phyloP scores from a whole-genome alignment of 2,329 filamentous ascomycete species.

The Trichoderma sp. region DNA sequence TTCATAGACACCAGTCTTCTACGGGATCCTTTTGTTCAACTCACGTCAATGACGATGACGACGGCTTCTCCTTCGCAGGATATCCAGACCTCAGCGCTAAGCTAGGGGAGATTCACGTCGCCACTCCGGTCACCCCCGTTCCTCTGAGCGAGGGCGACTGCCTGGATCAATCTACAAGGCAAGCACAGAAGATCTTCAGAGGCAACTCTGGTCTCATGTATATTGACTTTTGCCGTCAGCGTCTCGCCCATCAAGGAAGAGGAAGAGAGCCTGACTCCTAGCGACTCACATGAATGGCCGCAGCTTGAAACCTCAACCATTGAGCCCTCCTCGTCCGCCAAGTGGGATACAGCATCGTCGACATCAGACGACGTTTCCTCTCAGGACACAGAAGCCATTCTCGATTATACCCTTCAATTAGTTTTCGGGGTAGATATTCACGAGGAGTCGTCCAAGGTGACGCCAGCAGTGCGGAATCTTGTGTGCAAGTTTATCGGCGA shows the following conservation, averaged over 20 bases:
- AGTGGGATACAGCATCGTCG: slow-evolving; percentile 25
- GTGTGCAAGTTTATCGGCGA: slow-evolving; percentile 35
- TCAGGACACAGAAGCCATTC: slow-evolving; percentile 35
- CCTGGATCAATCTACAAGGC: slow-evolving; percentile 12
- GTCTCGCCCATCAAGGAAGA: slow-evolving; percentile 20
- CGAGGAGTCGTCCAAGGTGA: slow-evolving; percentile 34
- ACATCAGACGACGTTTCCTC: slow-evolving; percentile 31
- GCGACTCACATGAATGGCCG: slow-evolving; percentile 20
- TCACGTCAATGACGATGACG: slow-evolving; percentile 38
- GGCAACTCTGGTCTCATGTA: not conserved
- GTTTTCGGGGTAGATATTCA: slow-evolving; percentile 39
- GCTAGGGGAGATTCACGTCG: slow-evolving; percentile 18
- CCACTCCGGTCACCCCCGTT: slow-evolving; percentile 14
- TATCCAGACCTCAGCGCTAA: slow-evolving; percentile 26
- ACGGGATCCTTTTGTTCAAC: slow-evolving; percentile 38
- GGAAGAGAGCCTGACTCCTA: slow-evolving; percentile 18
- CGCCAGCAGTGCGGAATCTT: slow-evolving; percentile 30
- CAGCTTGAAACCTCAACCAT: slow-evolving; percentile 7
- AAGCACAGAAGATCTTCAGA: slow-evolving; percentile 6
- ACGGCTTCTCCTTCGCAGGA: slow-evolving; percentile 27
- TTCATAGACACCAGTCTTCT: slow-evolving; percentile 34
- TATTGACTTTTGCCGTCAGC: slow-evolving; percentile 17
- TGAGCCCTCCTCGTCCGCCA: slow-evolving; percentile 2
- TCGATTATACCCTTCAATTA: slow-evolving; percentile 37
- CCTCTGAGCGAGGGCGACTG: slow-evolving; percentile 3